Percentiles rank a stretch among this genome's conserved stretches.
phyloP scores from a whole-genome alignment of 2,329 filamentous ascomycete genomes.

The Ilyonectria mors-panacis region DNA sequence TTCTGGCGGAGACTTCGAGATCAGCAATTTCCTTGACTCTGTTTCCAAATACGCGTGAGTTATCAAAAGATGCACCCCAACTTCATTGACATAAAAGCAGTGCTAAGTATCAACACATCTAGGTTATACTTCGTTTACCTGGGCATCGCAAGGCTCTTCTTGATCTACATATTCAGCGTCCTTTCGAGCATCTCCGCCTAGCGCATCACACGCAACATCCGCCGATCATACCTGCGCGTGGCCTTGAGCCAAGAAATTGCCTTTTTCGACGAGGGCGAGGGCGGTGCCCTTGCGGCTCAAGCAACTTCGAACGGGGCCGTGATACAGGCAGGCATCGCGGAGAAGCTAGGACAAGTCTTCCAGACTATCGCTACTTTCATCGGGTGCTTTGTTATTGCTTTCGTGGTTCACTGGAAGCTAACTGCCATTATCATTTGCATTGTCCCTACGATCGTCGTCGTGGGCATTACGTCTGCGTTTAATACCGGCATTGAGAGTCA shows the following conservation, averaged over 20 bases:
- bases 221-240: conserved; percentile 29
- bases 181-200: conserved; percentile 30
- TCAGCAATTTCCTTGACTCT: neutral
- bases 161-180: conserved; percentile 29
- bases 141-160: conserved; percentile 32
- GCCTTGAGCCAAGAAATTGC: conserved; percentile 37
- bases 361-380: conserved; percentile 56
- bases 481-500: conserved; percentile 51
- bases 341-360: conserved; percentile 55
- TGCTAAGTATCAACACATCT: conserved; percentile 13
- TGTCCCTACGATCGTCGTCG: conserved; percentile 49
- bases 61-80: too few relatives aligned
- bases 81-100: too few relatives aligned
- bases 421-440: conserved; percentile 55
- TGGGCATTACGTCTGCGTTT: conserved; percentile 42
- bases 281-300: conserved; percentile 48
- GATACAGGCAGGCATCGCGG: conserved; percentile 57
- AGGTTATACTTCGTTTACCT: conserved; percentile 38
- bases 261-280: conserved; percentile 34
- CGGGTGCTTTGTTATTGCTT: conserved; percentile 55
- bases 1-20: neutral
- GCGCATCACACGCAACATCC: conserved; percentile 33
- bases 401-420: conserved; percentile 58
- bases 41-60: neutral
- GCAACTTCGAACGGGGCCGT: conserved; percentile 54